Conservation (phyloP, 2,329 filamentous ascomycete genomes). For the Ciborinia camelliae region DNA sequence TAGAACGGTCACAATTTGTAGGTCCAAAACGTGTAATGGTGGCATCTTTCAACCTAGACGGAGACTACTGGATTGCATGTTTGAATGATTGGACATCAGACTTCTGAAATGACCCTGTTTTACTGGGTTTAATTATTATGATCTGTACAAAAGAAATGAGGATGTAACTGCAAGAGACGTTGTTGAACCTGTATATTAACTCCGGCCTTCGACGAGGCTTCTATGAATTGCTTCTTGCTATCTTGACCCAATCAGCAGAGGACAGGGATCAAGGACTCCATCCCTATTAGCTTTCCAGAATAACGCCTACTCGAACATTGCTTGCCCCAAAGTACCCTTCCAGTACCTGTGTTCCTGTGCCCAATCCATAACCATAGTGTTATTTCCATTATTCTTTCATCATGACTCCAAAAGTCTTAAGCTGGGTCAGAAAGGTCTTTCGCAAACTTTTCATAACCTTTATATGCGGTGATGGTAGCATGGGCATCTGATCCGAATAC, state of each 20-base stretch:
- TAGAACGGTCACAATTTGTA: neutral
- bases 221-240: neutral
- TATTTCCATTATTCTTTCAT: neutral
- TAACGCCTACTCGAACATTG: neutral
- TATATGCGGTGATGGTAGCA: constrained; percentile 28
- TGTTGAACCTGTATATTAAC: neutral
- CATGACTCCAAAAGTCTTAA: neutral
- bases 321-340: neutral
- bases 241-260: neutral
- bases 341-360: neutral
- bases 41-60: neutral
- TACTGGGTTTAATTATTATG: neutral
- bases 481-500: constrained; percentile 29
- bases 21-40: neutral
- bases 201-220: neutral
- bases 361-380: neutral
- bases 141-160: neutral
- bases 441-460: constrained; percentile 31
- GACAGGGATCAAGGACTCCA: neutral
- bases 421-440: constrained; percentile 24
- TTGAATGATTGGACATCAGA: constrained; percentile 7
- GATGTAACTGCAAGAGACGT: neutral
- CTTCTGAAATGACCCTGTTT: neutral
- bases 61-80: neutral
- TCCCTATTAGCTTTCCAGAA: neutral